Conservation (phyloP, 2,329 filamentous ascomycete genomes). For the Clonostachys byssicola region DNA sequence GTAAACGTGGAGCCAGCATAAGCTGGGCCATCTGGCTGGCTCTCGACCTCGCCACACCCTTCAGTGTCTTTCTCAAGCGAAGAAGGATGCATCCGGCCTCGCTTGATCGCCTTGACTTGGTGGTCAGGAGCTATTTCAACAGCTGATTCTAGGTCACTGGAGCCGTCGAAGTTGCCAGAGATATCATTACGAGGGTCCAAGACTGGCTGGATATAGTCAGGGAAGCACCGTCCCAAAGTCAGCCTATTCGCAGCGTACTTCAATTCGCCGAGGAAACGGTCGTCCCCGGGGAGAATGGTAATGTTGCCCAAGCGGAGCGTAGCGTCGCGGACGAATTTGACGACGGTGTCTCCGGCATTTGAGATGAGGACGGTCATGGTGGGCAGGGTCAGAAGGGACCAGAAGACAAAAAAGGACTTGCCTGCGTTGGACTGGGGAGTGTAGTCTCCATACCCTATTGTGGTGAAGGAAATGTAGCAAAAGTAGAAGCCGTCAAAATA, state of each 20-base stretch:
- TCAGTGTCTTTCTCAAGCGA: neutral
- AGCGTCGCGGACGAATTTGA: slow-evolving; percentile 53
- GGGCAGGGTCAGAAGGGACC: slow-evolving; percentile 80
- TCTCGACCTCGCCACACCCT: neutral
- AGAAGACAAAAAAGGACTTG: slow-evolving; percentile 88
- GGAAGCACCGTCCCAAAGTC: slow-evolving; percentile 36
- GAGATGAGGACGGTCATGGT: slow-evolving; percentile 85
- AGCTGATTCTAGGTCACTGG: neutral
- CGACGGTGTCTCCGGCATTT: slow-evolving; percentile 79
- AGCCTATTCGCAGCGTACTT: slow-evolving; percentile 36
- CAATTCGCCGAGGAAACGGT: slow-evolving; percentile 37
- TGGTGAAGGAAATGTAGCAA: slow-evolving; percentile 76
- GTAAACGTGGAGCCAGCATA: slow-evolving; percentile 1
- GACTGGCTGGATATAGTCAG: neutral
- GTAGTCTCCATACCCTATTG: slow-evolving; percentile 83
- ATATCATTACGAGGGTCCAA: no score
- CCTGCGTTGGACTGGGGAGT: slow-evolving; percentile 72
- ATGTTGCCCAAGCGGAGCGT: slow-evolving; percentile 54
- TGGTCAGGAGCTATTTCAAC: neutral
- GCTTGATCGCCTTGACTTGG: neutral
- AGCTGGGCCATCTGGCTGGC: neutral
- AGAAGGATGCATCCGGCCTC: neutral
- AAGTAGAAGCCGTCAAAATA: slow-evolving; percentile 88
- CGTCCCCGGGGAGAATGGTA: slow-evolving; percentile 57
- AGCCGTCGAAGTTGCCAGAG: no score